Percentiles rank a stretch among this genome's conserved stretches.
phyloP scores from a whole-genome alignment of 495 filamentous ascomycete genomes.

The Aspergillus kassunensis region DNA sequence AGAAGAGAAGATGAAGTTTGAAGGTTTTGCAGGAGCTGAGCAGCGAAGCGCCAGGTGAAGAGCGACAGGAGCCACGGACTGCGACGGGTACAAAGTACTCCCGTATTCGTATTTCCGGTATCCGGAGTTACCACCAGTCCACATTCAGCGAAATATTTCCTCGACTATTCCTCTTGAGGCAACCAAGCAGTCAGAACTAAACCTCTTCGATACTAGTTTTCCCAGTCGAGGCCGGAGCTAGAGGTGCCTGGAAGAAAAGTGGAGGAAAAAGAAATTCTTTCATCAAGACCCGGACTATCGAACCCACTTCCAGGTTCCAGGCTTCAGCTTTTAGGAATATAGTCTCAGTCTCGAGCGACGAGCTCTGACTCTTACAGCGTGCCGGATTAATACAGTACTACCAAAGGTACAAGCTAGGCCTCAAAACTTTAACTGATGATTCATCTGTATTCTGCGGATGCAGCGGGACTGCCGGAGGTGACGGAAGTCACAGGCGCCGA shows the following conservation, averaged over 20 bases:
- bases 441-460: constrained; percentile 23
- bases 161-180: neutral
- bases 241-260: constrained; percentile 4
- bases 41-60: constrained; percentile 12
- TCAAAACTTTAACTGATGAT: neutral
- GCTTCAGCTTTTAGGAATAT: too few species aligned
- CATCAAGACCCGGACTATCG: neutral
- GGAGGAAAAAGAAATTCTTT: constrained; percentile 6
- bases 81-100: constrained; percentile 17
- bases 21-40: constrained; percentile 24
- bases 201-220: neutral
- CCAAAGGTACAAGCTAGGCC: too few species aligned
- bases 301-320: neutral
- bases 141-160: too few species aligned
- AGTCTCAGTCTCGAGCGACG: too few species aligned
- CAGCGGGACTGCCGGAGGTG: constrained; percentile 24
- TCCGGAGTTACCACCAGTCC: constrained; percentile 13
- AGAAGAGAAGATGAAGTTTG: constrained; percentile 17
- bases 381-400: too few species aligned
- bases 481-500: constrained; percentile 30
- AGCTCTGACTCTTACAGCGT: too few species aligned
- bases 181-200: neutral
- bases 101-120: constrained; percentile 12
- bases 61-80: constrained; percentile 20
- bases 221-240: too few species aligned